Conservation (phyloP, 1,284 basidiomycete genomes). For the Apiotrichum akiyoshidainum region DNA sequence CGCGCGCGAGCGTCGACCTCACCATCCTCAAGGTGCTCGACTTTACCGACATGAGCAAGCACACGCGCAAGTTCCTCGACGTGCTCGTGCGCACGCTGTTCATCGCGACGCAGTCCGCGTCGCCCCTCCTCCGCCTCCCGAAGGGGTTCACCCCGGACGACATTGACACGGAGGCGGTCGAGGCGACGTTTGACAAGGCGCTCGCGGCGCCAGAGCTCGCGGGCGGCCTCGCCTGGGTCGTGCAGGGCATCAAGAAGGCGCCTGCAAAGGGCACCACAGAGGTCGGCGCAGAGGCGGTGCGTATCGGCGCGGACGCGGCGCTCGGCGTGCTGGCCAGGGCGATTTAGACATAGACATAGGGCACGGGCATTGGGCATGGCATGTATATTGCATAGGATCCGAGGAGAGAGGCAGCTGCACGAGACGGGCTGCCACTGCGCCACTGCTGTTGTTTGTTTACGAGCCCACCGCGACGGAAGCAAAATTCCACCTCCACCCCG, state of each 20-base stretch:
- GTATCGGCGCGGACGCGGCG: constrained; percentile 64
- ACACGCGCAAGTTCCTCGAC: constrained; percentile 64
- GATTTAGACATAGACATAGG: constrained; percentile 16
- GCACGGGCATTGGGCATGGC: neutral
- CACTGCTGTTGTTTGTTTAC: too few species aligned
- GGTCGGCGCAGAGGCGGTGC: constrained; percentile 55
- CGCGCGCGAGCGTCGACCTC: constrained; percentile 67
- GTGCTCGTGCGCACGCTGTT: constrained; percentile 67
- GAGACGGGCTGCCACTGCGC: too few species aligned
- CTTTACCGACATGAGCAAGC: constrained; percentile 67
- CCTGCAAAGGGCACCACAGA: constrained; percentile 51
- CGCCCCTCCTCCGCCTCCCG: constrained; percentile 55
- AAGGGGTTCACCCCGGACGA: constrained; percentile 35
- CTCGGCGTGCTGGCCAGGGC: constrained; percentile 59
- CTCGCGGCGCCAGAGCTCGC: constrained; percentile 39
- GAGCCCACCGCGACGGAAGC: too few species aligned
- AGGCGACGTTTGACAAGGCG: constrained; percentile 40
- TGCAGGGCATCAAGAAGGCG: constrained; percentile 61
- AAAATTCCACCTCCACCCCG: too few species aligned
- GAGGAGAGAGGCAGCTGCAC: neutral
- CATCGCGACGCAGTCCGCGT: constrained; percentile 66
- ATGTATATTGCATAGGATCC: neutral
- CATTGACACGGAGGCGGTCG: constrained; percentile 52
- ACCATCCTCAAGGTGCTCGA: constrained; percentile 84
- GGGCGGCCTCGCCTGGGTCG: constrained; percentile 41